Conservation (phyloP, 2,329 filamentous ascomycete species). For the Fusarium beomiforme region DNA sequence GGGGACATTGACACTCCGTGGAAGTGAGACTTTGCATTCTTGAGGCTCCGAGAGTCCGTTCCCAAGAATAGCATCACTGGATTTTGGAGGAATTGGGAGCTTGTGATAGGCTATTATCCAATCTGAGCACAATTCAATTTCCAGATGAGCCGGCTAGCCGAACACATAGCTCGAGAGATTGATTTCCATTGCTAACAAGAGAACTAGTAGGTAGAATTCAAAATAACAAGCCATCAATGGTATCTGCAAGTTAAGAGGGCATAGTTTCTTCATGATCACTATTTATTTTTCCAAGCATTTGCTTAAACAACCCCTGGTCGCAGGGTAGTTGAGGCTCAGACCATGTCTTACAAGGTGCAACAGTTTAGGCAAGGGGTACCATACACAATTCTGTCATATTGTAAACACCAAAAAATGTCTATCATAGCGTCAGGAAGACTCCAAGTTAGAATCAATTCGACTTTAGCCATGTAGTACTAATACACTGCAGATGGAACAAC, state of each 20-base stretch:
- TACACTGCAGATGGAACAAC: constrained; percentile 31
- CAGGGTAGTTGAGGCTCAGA: background rate
- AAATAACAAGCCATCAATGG: background rate
- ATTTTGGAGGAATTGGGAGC: background rate
- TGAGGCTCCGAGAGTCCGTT: background rate
- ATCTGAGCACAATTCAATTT: background rate
- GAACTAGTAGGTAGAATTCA: background rate
- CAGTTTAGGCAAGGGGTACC: background rate
- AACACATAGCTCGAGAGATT: background rate
- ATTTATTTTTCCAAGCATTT: no score
- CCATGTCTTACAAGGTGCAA: background rate
- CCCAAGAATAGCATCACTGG: background rate
- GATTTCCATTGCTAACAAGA: background rate
- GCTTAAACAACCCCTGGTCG: fast-evolving
- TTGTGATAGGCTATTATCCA: background rate
- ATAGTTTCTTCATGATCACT: no score
- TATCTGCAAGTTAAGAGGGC: background rate
- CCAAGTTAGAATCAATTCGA: background rate
- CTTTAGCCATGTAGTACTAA: background rate
- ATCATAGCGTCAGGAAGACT: background rate
- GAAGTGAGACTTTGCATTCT: background rate
- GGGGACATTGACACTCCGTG: background rate
- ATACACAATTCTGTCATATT: background rate
- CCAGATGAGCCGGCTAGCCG: background rate
- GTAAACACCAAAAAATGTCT: background rate